phyloP scores from a whole-genome alignment of 2,329 filamentous ascomycete species.

The Penicillium italicum region DNA sequence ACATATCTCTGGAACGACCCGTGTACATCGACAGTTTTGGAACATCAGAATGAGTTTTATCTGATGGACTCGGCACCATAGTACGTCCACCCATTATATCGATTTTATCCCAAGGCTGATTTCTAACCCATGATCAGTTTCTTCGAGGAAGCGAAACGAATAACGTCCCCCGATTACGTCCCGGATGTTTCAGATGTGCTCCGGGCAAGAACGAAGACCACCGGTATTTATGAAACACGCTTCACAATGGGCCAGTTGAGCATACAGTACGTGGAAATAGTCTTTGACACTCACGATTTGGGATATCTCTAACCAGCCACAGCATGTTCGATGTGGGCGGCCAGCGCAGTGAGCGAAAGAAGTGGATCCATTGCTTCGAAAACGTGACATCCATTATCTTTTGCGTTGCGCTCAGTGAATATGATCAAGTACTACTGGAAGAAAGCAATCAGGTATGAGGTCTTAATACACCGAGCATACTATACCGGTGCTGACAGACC shows the following conservation, averaged over 20 bases:
- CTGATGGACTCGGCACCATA: conserved; percentile 99
- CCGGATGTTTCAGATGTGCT: conserved; percentile 94
- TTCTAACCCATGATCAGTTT: conserved; percentile 60
- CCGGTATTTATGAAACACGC: conserved; percentile 96
- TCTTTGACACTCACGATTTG: not conserved
- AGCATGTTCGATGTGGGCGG: conserved; percentile 99
- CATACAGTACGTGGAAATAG: conserved; percentile 75
- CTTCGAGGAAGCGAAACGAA: conserved; percentile 86
- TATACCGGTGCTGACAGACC: conserved; percentile 8
- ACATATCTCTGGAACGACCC: conserved; percentile 87
- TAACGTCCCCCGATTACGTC: conserved; percentile 79
- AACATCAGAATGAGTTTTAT: conserved; percentile 96
- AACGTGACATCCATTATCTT: conserved; percentile 99
- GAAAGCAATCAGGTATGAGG: conserved; percentile 85
- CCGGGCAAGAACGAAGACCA: conserved; percentile 94
- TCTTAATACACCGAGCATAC: conserved; percentile 1
- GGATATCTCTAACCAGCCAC: conserved; percentile 25
- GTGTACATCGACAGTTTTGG: conserved; percentile 75
- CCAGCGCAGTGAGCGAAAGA: conserved; percentile 95
- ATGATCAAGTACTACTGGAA: conserved; percentile 93
- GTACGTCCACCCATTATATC: conserved; percentile 53
- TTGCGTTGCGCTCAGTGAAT: conserved; percentile 95
- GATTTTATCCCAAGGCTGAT: not conserved
- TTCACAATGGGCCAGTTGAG: conserved; percentile 98
- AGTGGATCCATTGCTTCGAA: conserved; percentile 99